These are phyloP conservation scores for Fusarium lyarnte DNA, from an alignment of 2,329 filamentous ascomycete species.

Conservation along the genomic window DNA sequence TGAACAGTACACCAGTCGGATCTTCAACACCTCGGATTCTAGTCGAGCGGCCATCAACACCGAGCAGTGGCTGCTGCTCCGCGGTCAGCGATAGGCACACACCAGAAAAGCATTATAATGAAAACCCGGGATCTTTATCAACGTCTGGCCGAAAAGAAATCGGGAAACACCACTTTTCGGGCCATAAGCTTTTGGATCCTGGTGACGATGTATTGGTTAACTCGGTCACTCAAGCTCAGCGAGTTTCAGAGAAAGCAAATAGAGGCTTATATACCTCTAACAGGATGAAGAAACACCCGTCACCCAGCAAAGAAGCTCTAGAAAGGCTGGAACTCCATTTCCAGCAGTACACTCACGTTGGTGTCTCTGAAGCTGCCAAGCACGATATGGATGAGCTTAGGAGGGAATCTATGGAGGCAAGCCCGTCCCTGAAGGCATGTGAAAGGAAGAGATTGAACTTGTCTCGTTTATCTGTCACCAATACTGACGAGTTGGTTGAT, in stretches of 20 bases:
- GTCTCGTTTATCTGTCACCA: constrained; percentile 10
- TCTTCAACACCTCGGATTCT: constrained; percentile 52
- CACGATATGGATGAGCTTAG: constrained; percentile 47
- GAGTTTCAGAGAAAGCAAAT: not conserved
- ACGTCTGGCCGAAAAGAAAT: not conserved
- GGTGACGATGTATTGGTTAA: constrained; percentile 5
- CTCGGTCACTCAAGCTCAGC: constrained; percentile 11
- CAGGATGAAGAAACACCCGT: constrained; percentile 56
- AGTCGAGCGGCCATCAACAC: constrained; percentile 27
- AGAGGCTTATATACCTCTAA: constrained; percentile 6
- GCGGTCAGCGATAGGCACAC: constrained; percentile 3
- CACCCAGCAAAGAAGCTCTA: constrained; percentile 54
- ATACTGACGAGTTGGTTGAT: constrained; percentile 25
- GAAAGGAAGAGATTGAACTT: constrained; percentile 46
- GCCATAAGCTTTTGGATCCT: not conserved
- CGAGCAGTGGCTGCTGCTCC: constrained; percentile 25
- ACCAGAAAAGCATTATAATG: not conserved
- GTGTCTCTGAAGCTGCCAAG: constrained; percentile 14
- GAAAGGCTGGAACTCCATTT: constrained; percentile 51
- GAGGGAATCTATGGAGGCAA: constrained; percentile 18
- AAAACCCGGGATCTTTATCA: not conserved
- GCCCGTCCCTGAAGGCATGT: constrained; percentile 29
- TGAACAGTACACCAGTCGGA: constrained; percentile 49
- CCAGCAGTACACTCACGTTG: constrained; percentile 44
- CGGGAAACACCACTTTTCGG: not conserved